Conservation (phyloP, 495 filamentous ascomycete species). For the Talaromyces wortmannii region DNA sequence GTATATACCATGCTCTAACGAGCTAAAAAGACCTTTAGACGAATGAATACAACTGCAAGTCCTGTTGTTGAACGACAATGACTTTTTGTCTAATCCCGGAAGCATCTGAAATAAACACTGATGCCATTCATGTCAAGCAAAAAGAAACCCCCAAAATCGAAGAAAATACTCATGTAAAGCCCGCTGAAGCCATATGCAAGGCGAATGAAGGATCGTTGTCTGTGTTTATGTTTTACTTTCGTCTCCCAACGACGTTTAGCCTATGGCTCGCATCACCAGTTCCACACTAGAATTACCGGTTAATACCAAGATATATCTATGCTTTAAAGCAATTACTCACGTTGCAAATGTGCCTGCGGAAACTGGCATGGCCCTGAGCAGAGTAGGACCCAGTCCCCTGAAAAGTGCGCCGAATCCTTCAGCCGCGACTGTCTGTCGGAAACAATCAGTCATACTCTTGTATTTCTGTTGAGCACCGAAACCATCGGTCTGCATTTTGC, state of each 20-base stretch:
- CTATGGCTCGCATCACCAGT: conserved; percentile 38
- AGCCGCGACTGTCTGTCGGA: conserved; percentile 67
- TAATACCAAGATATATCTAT: background rate
- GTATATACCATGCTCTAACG: no score
- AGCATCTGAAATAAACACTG: no score
- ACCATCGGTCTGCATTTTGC: conserved; percentile 98
- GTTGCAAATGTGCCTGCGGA: conserved; percentile 95
- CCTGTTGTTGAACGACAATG: no score
- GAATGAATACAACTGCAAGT: no score
- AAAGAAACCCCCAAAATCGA: no score
- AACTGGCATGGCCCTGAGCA: conserved; percentile 95
- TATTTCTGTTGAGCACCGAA: conserved; percentile 66
- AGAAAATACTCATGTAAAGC: no score
- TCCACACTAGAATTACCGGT: conserved; percentile 29
- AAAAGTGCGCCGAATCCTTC: conserved; percentile 87
- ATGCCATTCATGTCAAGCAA: no score
- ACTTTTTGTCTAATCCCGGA: no score
- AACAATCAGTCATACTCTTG: conserved; percentile 82
- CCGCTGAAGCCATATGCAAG: no score
- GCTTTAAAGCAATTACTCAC: conserved; percentile 20
- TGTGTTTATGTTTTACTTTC: no score
- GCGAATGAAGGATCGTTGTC: no score
- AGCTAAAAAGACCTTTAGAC: no score
- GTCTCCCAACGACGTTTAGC: conserved; percentile 13
- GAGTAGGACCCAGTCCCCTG: conserved; percentile 91